Evolutionary conservation across 495 filamentous ascomycete species (phyloP).

Genomic region (Viridothelium virens): DNA sequence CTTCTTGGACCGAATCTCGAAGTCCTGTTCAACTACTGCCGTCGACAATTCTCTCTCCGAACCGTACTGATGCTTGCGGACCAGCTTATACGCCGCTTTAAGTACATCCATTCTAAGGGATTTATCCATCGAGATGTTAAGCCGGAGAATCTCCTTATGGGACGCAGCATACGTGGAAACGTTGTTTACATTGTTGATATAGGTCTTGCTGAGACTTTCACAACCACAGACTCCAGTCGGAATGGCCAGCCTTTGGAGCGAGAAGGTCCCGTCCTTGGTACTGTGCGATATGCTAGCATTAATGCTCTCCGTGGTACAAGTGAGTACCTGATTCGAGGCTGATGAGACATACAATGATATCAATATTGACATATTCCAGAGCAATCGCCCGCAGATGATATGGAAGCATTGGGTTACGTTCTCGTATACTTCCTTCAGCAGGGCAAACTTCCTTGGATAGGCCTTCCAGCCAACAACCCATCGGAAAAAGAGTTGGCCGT

Average conservation of each 20-base stretch:
- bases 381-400: slow-evolving; percentile 34
- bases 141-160: slow-evolving; percentile 34
- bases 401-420: slow-evolving; percentile 40
- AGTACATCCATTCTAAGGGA: slow-evolving; percentile 33
- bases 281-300: slow-evolving; percentile 30
- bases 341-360: neutral
- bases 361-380: slow-evolving; percentile 26
- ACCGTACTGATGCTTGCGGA: slow-evolving; percentile 25
- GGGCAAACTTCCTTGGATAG: slow-evolving; percentile 37
- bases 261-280: slow-evolving; percentile 16
- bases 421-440: slow-evolving; percentile 33
- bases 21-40: slow-evolving; percentile 22
- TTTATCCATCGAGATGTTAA: slow-evolving; percentile 36
- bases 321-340: slow-evolving; percentile 14
- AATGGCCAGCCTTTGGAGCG: too few species aligned
- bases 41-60: slow-evolving; percentile 20
- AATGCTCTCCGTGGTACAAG: slow-evolving; percentile 31
- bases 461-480: slow-evolving; percentile 10
- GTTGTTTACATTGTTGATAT: slow-evolving; percentile 26
- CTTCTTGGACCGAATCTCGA: slow-evolving; percentile 22
- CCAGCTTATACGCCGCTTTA: slow-evolving; percentile 25
- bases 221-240: neutral
- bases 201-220: slow-evolving; percentile 13
- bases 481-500: slow-evolving; percentile 16
- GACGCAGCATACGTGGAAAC: slow-evolving; percentile 28